Evolutionary conservation across 768 basidiomycete species (phyloP).

Genomic region (Chalciporus piperatus): DNA sequence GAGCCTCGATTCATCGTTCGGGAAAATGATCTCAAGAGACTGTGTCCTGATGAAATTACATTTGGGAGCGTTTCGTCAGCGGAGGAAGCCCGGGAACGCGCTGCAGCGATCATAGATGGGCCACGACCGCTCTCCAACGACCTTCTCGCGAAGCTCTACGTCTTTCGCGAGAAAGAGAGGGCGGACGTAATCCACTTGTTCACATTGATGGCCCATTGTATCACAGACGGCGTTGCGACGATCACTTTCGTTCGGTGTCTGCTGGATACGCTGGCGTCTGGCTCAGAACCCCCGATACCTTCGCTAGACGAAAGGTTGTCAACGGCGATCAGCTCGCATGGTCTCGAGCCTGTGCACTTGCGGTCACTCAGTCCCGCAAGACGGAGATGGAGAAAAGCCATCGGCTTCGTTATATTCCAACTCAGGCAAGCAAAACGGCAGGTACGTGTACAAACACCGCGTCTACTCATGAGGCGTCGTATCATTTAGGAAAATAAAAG

Average conservation of each 20-base stretch:
- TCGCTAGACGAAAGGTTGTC: conserved; percentile 39
- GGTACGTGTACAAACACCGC: conserved; percentile 27
- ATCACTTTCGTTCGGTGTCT: conserved; percentile 42
- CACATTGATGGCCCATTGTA: conserved; percentile 44
- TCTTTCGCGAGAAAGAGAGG: conserved; percentile 39
- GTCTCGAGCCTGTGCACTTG: conserved; percentile 32
- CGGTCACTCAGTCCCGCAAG: conserved; percentile 33
- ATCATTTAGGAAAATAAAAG: background rate
- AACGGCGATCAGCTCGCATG: conserved; percentile 38
- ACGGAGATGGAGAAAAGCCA: conserved; percentile 46
- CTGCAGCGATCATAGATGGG: conserved; percentile 31
- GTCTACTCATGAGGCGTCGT: background rate
- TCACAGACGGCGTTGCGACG: conserved; percentile 49
- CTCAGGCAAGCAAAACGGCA: conserved; percentile 33
- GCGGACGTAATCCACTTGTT: conserved; percentile 40
- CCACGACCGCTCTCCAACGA: conserved; percentile 41
- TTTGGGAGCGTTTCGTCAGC: conserved; percentile 32
- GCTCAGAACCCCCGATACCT: conserved; percentile 9
- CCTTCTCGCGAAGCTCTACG: conserved; percentile 39
- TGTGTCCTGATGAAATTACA: conserved; percentile 38
- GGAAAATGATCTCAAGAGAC: conserved; percentile 33
- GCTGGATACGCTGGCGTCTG: conserved; percentile 37
- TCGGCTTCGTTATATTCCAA: conserved; percentile 36
- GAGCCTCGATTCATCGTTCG: conserved; percentile 39
- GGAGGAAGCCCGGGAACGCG: conserved; percentile 33